Evolutionary conservation across 2,329 filamentous ascomycete species (phyloP).

Genomic region (Epichloe typhina): DNA sequence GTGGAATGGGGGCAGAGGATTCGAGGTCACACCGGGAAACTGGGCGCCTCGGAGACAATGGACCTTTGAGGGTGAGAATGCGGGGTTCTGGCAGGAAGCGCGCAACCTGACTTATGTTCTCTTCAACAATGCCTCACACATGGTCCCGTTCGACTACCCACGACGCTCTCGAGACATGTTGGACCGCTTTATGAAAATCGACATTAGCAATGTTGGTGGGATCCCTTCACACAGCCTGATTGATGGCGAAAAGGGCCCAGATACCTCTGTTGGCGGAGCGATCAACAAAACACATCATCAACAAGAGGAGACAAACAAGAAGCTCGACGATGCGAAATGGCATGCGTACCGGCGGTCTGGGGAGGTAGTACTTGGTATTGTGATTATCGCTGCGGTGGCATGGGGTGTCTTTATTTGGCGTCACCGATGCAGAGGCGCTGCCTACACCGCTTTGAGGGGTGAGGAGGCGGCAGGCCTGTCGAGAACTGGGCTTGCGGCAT

Average conservation of each 20-base stretch:
- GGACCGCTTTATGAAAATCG: conserved; percentile 87
- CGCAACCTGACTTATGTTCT: conserved; percentile 91
- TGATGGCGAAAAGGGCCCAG: conserved; percentile 70
- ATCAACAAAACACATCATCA: conserved; percentile 42
- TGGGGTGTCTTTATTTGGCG: conserved; percentile 67
- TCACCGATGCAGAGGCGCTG: conserved; percentile 40
- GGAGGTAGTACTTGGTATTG: conserved; percentile 71
- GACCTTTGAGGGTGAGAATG: conserved; percentile 79
- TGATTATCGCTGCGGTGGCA: conserved; percentile 55
- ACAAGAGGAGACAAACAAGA: conserved; percentile 44
- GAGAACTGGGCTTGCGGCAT: conserved; percentile 29
- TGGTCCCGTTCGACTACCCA: conserved; percentile 93
- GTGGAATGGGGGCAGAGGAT: conserved; percentile 86
- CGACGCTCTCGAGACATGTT: conserved; percentile 88
- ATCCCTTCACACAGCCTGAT: conserved; percentile 64
- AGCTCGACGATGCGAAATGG: conserved; percentile 75
- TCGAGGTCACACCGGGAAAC: conserved; percentile 74
- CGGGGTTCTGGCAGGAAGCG: conserved; percentile 88
- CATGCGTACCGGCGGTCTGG: conserved; percentile 79
- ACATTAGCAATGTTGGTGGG: conserved; percentile 80
- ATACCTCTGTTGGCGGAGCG: conserved; percentile 64
- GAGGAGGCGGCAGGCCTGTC: conserved; percentile 21
- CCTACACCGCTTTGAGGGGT: conserved; percentile 38
- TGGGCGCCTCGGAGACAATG: conserved; percentile 89
- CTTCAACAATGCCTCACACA: conserved; percentile 92